Base-by-base conservation (phyloP, 805 yeast genomes). In the Komagataella pastoris region DNA sequence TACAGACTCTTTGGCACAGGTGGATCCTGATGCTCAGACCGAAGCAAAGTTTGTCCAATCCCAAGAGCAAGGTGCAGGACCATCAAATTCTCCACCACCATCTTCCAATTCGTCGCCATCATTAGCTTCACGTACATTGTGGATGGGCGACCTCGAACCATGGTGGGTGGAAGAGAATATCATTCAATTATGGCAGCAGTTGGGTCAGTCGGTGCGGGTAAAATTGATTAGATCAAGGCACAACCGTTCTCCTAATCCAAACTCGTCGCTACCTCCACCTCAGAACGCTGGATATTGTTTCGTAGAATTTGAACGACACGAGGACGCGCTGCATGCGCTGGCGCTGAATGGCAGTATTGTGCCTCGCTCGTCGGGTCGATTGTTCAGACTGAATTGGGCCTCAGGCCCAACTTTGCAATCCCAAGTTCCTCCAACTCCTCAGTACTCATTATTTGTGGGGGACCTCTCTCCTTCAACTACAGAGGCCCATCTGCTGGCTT, bases 141-240 rank as follows among this genome's bases (percentile, higher is more conserved):
- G 95, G 95, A 85, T 85, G 95, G 95, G 95, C 8, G 93, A 85
- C 64, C 69, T 85, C 57, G 91, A 85, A 61, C 88, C 91, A 1
- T 79, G 84, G 78, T 77, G 84, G 59, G 88, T 83, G 61, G 93
- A 85, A 61, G 70, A 67, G 3, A 78, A 79, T 21, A 69, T 79
- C 14, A 70, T 73, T 49, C 68, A 79, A 48, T 70, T 87, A 64
- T 84, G 89, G 88, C 70, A 71, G 30, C 67, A 75, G 23, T 58
- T 80, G 50, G 73, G 76, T 51, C 78, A 76, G 57, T 62, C 69
- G 30, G 91, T 85, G 24, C 65, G 70, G 24, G 89, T 83, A 24
- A 85, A 85, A 64, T 70, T 85, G 44, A 85, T 85, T 54, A 78
- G 79, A 53, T 30, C 40, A 10, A 30, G 40, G 8, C 40, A 30